Evolutionary conservation across 495 filamentous ascomycete genomes (phyloP), one percentile per base, ranked within the genome.

Genomic region (Aspergillus steynii): DNA sequence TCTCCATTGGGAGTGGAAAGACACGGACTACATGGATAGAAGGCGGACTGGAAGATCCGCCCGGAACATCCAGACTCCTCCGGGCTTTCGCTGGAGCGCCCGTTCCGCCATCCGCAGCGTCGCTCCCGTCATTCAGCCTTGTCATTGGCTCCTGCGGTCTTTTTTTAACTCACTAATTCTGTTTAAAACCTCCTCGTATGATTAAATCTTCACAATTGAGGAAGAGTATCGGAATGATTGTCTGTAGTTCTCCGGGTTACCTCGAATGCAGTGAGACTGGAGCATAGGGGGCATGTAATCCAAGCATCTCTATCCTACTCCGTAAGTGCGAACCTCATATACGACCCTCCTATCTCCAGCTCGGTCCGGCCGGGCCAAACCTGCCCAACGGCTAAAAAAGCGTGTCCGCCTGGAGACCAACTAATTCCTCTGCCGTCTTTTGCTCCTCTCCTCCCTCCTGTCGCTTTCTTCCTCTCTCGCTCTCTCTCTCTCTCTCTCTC

Each of bases 91-190:
- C 34, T 25, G 20, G 20, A 45, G 52, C 45, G 14, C 59, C 51
- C 51, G 59, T 61, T 61, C 59, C 59, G 59, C 59, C 59, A 61
- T 55, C 59, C 59, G 52, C 52, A 58, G 29, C 29, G 47, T 58
- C 56, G 34, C 27, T 28, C 5, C 26, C 15, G 26, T 42, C 48
- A 10, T 28, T 45, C 28, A 26, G 7, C 31, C 7, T 29, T 1
- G 20, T 50, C 45, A 59, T 59, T 59, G 56, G 56, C 10, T 12
- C 37, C 20, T 53, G 2, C 56, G 54, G 57, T 61, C 59, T 65
- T 42, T 42, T 42, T 42, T 42, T 14, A 42, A 34, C 2, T 7
- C 31, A 20, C 20, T 20, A 20, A 20, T 20, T 20, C 20, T 20
- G 20, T 20, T 20, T 20, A 20, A 20, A 20, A 20, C 20, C 20